These are phyloP conservation scores for Metschnikowia dekortorum DNA, from an alignment of 805 yeast species.

Conservation along the genomic window DNA sequence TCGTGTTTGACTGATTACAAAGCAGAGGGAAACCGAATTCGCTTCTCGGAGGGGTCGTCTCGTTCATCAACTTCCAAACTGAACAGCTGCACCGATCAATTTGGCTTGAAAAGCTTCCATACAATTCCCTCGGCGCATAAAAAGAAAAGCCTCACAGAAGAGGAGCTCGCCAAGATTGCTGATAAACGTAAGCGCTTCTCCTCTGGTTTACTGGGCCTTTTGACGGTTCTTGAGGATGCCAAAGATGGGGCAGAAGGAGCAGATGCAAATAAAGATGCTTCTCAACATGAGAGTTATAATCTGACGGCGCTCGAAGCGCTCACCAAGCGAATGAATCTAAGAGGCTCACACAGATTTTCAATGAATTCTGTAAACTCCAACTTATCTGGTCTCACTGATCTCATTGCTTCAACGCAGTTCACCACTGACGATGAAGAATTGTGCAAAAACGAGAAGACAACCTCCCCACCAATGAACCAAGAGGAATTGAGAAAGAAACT, in stretches of 20 bases:
- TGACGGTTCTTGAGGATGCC: constrained; percentile 38
- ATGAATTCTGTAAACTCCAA: constrained; percentile 47
- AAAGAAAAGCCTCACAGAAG: constrained; percentile 20
- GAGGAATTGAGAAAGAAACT: constrained; percentile 30
- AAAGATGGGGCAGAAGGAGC: not conserved
- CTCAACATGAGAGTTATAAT: constrained; percentile 28
- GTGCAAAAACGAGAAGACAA: not conserved
- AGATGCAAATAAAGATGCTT: not conserved
- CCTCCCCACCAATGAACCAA: constrained; percentile 17
- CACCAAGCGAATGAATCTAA: constrained; percentile 19
- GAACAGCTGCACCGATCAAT: constrained; percentile 15
- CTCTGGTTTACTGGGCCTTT: constrained; percentile 34
- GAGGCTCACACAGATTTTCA: constrained; percentile 50
- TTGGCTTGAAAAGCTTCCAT: constrained; percentile 33
- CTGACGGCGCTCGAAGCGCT: constrained; percentile 34
- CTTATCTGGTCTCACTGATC: constrained; percentile 44
- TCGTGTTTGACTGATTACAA: constrained; percentile 25
- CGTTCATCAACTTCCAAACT: constrained; percentile 17
- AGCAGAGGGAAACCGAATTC: constrained; percentile 10
- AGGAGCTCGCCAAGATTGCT: constrained; percentile 1
- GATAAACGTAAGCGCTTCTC: constrained; percentile 27
- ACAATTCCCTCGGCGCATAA: constrained; percentile 21
- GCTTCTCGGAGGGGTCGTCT: constrained; percentile 6
- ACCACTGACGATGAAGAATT: constrained; percentile 31
- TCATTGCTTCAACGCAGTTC: constrained; percentile 41